phyloP scores from a whole-genome alignment of 176 grass and related monocot genomes.

The Carex parvula region DNA sequence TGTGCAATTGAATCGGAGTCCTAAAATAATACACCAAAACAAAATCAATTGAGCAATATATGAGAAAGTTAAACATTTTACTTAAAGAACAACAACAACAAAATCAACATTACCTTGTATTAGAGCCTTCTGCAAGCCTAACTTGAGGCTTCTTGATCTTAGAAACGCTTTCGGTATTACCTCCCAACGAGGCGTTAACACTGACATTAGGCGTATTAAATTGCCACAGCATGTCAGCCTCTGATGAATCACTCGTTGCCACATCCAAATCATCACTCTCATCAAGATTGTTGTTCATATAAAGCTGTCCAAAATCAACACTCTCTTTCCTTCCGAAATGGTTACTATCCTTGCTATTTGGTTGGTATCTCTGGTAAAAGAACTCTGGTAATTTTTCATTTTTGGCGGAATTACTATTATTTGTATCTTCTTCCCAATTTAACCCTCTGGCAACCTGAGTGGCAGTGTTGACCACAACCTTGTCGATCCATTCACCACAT shows the following conservation, averaged over 20 bases:
- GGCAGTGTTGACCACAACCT: conserved; percentile 80
- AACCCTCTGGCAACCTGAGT: conserved; percentile 37
- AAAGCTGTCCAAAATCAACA: conserved; percentile 62
- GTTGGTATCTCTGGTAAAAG: conserved; percentile 78
- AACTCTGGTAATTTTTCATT: conserved; percentile 64
- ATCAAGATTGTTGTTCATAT: conserved; percentile 52
- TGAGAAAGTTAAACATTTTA: neutral
- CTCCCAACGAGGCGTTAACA: conserved; percentile 7
- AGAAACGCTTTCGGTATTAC: conserved; percentile 43
- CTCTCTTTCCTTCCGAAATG: conserved; percentile 44
- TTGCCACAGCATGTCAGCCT: conserved; percentile 93
- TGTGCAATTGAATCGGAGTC: conserved; percentile 61
- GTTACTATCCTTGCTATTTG: conserved; percentile 36
- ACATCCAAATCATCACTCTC: conserved; percentile 94
- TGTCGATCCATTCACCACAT: conserved; percentile 84
- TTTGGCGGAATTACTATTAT: neutral
- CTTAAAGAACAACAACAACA: neutral
- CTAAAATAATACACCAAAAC: conserved; percentile 32
- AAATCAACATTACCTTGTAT: conserved; percentile 58
- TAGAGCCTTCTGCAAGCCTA: conserved; percentile 54
- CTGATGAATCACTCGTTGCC: conserved; percentile 98
- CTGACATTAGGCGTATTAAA: conserved; percentile 72
- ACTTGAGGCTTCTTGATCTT: conserved; percentile 86
- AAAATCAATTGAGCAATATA: neutral
- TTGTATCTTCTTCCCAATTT: conserved; percentile 68